Evolutionary conservation across 75 land plant genomes (phyloP).

Genomic region (Larix kaempferi): DNA sequence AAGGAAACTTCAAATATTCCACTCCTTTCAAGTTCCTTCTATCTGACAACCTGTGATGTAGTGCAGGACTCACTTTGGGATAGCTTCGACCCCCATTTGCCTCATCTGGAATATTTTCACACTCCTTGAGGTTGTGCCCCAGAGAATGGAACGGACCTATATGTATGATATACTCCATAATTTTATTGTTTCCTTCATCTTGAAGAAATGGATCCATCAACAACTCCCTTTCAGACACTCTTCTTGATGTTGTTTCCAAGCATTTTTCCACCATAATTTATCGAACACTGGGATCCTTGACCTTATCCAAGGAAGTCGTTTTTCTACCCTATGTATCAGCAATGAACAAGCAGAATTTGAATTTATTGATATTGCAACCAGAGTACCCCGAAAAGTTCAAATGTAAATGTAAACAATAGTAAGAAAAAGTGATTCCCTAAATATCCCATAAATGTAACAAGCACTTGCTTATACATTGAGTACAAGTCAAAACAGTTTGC

Average conservation of each 20-base stretch:
- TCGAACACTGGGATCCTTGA: slow-evolving; percentile 38
- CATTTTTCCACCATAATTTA: slow-evolving; percentile 57
- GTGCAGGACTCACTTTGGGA: not conserved
- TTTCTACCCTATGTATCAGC: slow-evolving; percentile 40
- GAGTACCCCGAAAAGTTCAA: not conserved
- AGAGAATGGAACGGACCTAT: not conserved
- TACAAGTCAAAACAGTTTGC: not conserved
- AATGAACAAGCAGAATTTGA: not conserved
- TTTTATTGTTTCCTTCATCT: slow-evolving; percentile 4
- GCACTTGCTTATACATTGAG: not conserved
- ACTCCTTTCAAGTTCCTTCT: slow-evolving; percentile 2
- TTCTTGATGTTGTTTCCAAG: slow-evolving; percentile 32
- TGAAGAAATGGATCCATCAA: slow-evolving; percentile 49
- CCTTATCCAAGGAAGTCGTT: slow-evolving; percentile 41
- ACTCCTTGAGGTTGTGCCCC: not conserved
- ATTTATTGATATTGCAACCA: not conserved
- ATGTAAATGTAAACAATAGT: not conserved
- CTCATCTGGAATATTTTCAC: not conserved
- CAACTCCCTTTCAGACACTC: slow-evolving; percentile 51
- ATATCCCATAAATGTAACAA: not conserved
- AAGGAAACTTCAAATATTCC: not conserved
- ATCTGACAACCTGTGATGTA: not conserved
- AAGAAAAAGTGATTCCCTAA: not conserved
- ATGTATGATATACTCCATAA: not conserved
- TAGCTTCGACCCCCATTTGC: not conserved